Base-by-base conservation (phyloP, 2,329 filamentous ascomycete genomes). In the Claviceps purpurea region DNA sequence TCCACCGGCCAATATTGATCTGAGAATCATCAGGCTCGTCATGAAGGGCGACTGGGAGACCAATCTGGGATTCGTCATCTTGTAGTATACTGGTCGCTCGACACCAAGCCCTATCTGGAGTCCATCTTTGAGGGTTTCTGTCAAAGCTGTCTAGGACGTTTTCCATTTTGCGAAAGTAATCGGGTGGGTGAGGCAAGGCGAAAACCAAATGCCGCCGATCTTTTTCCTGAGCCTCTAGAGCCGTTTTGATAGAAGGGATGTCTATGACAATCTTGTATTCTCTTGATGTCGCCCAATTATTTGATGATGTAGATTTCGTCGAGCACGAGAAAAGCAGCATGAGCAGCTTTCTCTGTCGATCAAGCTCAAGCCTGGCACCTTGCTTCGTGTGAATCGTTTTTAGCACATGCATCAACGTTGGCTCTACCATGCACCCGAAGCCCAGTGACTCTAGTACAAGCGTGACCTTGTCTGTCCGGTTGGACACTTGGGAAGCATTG, bases 401-500 rank as follows among this genome's bases (percentile, higher is more conserved):
- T 73, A 87, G 78, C 8, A 72, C 65, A 62, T 82, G 76, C 73
- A 89, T 80, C 0, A 70, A 69, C 2, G 66, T 68, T 4, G 77
- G 73, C 1, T 73, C 66, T 1, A 74, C 58, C 66, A 81, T 73
- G 42, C 80, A 70, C 0, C 87, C 85, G 57, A 89, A 84, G 18
- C 80, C 74, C 1, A 89, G 60, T 0, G 67, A 68, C 1, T 62
- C 58, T 2, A 76, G 69, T 1, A 64, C 59, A 1, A 81, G 56
- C 16, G 61, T 69, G 64, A 77, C 65, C 20, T 60, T 61, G 22
- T 61, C 54, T 1, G 1, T 14, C 13, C 10, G 20, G 10, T 34
- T 37, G 14, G 24, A 24, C 43, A 30, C n/a, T 8, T 43, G 40
- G 18, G 38, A 10, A 13, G 37, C 22, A 37, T 34, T n/a, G 16